These are phyloP conservation scores for Draba incana DNA, from an alignment of 345 rosid genomes.

Conservation along the genomic window DNA sequence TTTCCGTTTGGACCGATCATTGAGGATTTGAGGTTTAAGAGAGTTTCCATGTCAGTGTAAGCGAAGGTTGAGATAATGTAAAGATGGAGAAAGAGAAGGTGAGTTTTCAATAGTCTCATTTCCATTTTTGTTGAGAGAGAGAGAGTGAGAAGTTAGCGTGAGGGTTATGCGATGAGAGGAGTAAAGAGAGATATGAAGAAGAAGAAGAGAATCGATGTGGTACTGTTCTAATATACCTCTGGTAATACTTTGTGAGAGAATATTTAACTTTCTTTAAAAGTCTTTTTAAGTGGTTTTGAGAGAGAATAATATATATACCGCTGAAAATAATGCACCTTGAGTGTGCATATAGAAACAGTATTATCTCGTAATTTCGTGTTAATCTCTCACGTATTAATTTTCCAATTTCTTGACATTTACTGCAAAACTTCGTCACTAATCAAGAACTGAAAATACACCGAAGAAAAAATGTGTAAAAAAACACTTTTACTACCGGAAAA, in stretches of 20 bases:
- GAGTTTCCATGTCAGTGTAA: conserved; percentile 57
- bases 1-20: conserved; percentile 54
- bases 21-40: conserved; percentile 67
- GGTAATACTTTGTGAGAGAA: conserved; percentile 34
- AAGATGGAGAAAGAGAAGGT: conserved; percentile 31
- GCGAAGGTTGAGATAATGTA: conserved; percentile 38
- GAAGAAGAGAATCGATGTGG: conserved; percentile 50
- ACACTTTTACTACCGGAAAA: neutral
- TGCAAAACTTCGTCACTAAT: neutral
- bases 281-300: conserved; percentile 1
- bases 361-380: neutral
- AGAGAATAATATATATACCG: conserved; percentile 22
- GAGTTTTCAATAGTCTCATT: conserved; percentile 38
- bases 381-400: no score
- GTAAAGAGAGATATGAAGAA: conserved; percentile 24
- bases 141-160: conserved; percentile 39
- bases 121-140: neutral
- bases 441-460: neutral
- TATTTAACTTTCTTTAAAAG: neutral
- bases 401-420: no score
- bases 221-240: conserved; percentile 33
- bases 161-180: conserved; percentile 39
- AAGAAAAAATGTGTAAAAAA: neutral
- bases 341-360: no score
- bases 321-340: conserved; percentile 19